phyloP scores from a whole-genome alignment of 495 filamentous ascomycete species.

The Apodospora peruviana region DNA sequence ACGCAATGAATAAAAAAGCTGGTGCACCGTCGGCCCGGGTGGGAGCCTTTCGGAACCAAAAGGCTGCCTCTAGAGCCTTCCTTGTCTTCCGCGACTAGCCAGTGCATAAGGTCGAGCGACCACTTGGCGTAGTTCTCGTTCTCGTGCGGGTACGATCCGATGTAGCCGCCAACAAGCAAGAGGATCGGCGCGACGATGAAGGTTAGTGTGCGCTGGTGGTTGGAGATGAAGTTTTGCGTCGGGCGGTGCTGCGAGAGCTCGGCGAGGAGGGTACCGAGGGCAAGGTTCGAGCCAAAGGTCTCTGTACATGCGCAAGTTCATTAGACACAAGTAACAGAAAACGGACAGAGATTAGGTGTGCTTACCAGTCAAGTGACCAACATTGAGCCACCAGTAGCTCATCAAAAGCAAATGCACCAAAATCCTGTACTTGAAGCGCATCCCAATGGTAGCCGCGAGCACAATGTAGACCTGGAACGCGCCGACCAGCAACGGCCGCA shows the following conservation, averaged over 20 bases:
- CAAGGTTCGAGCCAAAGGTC: slow-evolving; percentile 53
- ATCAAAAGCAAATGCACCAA: slow-evolving; percentile 44
- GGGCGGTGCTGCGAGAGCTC: slow-evolving; percentile 52
- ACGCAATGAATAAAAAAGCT: slow-evolving; percentile 52
- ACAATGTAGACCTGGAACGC: slow-evolving; percentile 59
- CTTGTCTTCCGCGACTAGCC: slow-evolving; percentile 15
- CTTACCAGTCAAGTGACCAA: slow-evolving; percentile 26
- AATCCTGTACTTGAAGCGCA: slow-evolving; percentile 53
- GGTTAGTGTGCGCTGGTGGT: slow-evolving; percentile 39
- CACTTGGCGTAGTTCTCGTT: slow-evolving; percentile 53
- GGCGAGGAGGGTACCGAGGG: slow-evolving; percentile 57
- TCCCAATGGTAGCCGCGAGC: slow-evolving; percentile 50
- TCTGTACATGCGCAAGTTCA: slow-evolving; percentile 23
- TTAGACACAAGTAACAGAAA: not conserved
- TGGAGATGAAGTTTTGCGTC: slow-evolving; percentile 46
- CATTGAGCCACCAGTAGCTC: slow-evolving; percentile 48
- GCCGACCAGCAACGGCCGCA: slow-evolving; percentile 55
- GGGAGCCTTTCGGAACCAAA: slow-evolving; percentile 51
- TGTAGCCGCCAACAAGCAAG: slow-evolving; percentile 43
- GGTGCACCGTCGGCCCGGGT: slow-evolving; percentile 44
- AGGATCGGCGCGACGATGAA: slow-evolving; percentile 42
- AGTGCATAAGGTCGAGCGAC: slow-evolving; percentile 44
- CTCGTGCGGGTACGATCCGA: slow-evolving; percentile 57
- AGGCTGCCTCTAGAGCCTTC: slow-evolving; percentile 32
- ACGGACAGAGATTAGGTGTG: not conserved